Evolutionary conservation across 305 asterid genomes (phyloP).

Genomic region (Fraxinus angustifolia): DNA sequence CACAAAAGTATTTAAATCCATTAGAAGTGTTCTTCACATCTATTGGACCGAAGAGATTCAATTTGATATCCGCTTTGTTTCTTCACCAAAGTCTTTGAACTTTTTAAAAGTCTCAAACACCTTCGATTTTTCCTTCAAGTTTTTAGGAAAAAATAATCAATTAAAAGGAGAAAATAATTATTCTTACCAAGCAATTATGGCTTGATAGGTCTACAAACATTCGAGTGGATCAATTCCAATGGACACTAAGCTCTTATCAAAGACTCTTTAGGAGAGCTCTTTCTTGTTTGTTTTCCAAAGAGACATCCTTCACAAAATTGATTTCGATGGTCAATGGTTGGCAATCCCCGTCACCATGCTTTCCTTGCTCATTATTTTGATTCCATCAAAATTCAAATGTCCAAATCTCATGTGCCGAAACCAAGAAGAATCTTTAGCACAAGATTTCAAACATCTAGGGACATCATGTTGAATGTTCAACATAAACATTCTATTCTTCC

Average conservation of each 20-base stretch:
- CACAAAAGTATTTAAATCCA: neutral
- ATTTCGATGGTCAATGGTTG: neutral
- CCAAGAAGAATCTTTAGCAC: neutral
- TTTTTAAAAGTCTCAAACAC: neutral
- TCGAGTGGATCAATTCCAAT: neutral
- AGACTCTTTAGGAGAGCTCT: neutral
- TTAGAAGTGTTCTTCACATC: neutral
- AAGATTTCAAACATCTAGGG: neutral
- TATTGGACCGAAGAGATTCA: neutral
- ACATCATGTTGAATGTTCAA: neutral
- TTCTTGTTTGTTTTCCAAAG: neutral
- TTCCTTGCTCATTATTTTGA: neutral
- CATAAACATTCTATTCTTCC: neutral
- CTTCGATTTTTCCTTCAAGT: neutral
- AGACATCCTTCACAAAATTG: conserved; percentile 10
- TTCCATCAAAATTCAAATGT: neutral
- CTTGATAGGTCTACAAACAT: neutral
- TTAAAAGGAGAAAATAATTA: neutral
- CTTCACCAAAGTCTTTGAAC: neutral
- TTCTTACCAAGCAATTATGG: neutral
- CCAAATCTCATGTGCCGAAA: neutral
- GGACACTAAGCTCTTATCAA: neutral
- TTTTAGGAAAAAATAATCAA: neutral
- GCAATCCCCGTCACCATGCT: neutral
- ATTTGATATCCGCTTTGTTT: neutral